Evolutionary conservation across 225 moss, liverwort and hornwort genomes (phyloP).

Genomic region (Straminergon stramineum): DNA sequence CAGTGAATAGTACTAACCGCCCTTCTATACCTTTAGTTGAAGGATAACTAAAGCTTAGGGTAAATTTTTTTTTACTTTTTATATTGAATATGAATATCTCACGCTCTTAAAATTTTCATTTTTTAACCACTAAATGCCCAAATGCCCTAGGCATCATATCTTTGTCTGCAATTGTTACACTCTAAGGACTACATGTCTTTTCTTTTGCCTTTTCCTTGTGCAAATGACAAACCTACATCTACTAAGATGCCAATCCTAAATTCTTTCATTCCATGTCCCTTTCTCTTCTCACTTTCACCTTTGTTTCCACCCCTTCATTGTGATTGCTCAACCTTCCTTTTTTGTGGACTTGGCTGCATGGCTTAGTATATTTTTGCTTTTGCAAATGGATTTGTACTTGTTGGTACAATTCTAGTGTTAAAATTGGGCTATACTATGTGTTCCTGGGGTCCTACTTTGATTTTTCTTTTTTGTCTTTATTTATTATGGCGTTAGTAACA

Average conservation of each 20-base stretch:
- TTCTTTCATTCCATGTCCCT: background rate
- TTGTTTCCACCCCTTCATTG: too few species aligned
- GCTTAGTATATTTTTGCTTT: rapidly evolving
- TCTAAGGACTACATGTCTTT: too few species aligned
- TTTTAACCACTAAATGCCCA: background rate
- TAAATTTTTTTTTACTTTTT: background rate
- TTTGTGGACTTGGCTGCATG: rapidly evolving
- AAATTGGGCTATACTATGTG: background rate
- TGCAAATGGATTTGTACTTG: rapidly evolving
- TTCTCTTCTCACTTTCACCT: background rate
- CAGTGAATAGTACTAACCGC: background rate
- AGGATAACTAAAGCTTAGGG: too few species aligned
- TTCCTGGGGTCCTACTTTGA: too few species aligned
- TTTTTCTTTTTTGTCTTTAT: too few species aligned
- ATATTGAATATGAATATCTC: background rate
- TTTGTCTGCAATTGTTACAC: background rate
- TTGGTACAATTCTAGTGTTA: background rate
- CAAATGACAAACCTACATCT: too few species aligned
- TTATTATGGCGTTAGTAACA: too few species aligned
- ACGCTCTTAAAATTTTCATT: background rate
- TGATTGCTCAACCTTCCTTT: background rate
- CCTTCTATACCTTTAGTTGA: background rate
- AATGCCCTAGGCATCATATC: background rate
- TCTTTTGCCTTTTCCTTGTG: too few species aligned
- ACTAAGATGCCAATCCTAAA: background rate